phyloP scores from a whole-genome alignment of 768 basidiomycete species.

The Kwoniella shandongensis region DNA sequence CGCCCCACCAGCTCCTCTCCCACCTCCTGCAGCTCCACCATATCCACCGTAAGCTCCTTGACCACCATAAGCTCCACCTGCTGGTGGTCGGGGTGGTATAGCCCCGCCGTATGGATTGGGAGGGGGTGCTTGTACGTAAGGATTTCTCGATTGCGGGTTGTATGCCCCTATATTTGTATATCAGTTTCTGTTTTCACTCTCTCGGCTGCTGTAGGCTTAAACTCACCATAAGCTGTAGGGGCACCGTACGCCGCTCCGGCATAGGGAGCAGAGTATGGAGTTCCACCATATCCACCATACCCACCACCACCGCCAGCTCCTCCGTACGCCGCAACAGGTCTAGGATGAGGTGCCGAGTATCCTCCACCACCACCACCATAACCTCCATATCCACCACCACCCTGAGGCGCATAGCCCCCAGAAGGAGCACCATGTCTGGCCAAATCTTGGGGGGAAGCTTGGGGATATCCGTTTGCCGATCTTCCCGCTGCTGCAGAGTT shows the following conservation, averaged over 20 bases:
- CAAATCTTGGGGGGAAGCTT: constrained; percentile 4
- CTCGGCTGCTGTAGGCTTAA: too few species aligned
- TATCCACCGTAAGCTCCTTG: constrained; percentile 30
- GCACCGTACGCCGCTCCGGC: constrained; percentile 11
- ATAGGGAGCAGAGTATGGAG: constrained; percentile 25
- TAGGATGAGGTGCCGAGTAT: constrained; percentile 36
- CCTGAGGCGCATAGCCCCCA: background rate
- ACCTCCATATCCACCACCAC: constrained; percentile 50
- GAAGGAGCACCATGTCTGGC: constrained; percentile 19
- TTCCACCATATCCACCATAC: constrained; percentile 57
- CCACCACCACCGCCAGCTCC: constrained; percentile 21
- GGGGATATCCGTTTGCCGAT: constrained; percentile 17
- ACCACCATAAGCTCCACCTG: constrained; percentile 3
- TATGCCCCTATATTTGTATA: too few species aligned
- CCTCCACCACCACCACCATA: constrained; percentile 46
- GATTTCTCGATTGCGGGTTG: constrained; percentile 4
- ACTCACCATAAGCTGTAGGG: constrained; percentile 1
- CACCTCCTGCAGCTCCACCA: constrained; percentile 20
- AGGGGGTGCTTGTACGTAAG: constrained; percentile 1
- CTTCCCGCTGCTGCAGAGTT: constrained; percentile 14
- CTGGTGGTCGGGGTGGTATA: background rate
- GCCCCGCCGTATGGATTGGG: constrained; percentile 1
- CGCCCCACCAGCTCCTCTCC: constrained; percentile 13
- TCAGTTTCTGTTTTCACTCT: too few species aligned
- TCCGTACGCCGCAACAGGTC: constrained; percentile 9